A percentile compares a stretch with the other conserved stretches of the same genome.
These are phyloP conservation scores for Acanthamoeba healyi DNA, from an alignment of 208 protist genomes.

Conservation along the genomic window DNA sequence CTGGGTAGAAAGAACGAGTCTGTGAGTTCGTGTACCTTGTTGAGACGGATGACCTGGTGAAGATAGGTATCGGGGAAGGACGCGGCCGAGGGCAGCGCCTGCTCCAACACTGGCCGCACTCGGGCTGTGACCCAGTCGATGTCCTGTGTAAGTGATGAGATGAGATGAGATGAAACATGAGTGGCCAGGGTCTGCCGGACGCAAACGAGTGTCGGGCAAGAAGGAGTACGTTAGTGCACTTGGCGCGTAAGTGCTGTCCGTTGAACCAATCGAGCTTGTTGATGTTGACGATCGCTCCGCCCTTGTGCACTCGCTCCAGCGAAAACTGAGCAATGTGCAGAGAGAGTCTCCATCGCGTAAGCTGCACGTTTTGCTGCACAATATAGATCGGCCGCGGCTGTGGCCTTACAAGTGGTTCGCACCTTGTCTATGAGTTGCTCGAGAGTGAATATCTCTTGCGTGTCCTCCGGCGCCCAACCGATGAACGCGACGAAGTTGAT, in stretches of 20 bases:
- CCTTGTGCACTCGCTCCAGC: constrained; percentile 56
- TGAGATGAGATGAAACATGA: not conserved
- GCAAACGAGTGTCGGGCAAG: not conserved
- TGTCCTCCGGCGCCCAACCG: constrained; percentile 82
- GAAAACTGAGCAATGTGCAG: constrained; percentile 12
- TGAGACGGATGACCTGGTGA: constrained; percentile 4
- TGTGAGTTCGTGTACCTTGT: constrained; percentile 34
- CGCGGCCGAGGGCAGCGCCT: constrained; percentile 7
- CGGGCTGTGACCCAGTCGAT: not conserved
- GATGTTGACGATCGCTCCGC: constrained; percentile 67
- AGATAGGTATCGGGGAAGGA: not conserved
- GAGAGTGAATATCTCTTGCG: constrained; percentile 84
- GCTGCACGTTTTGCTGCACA: not conserved
- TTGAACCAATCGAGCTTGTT: constrained; percentile 70
- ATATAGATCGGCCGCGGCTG: not conserved
- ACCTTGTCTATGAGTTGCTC: constrained; percentile 81
- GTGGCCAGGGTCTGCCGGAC: too few relatives aligned
- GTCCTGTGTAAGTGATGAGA: not conserved
- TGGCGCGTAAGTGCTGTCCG: constrained; percentile 40
- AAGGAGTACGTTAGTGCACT: not conserved
- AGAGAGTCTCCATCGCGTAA: not conserved
- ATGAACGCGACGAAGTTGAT: constrained; percentile 89
- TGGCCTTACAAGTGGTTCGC: too few relatives aligned
- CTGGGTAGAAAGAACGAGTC: too few relatives aligned
- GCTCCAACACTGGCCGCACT: constrained; percentile 31